Evolutionary conservation across 202 grass and related monocot genomes (phyloP).

Genomic region (Eragrostis tef): DNA sequence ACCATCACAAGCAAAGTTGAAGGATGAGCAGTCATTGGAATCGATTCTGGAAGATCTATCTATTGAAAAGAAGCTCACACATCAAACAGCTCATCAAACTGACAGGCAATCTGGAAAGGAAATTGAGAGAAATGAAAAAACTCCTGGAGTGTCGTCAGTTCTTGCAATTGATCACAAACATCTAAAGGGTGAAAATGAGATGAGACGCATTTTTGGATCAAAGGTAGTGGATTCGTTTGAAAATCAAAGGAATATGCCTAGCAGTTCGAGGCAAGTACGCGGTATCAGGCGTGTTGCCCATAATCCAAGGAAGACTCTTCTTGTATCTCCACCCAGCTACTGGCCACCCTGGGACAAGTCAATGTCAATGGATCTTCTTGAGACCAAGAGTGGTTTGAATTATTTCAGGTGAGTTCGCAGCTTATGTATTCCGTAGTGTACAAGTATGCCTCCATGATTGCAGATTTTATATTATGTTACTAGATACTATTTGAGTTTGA

Average conservation of each 20-base stretch:
- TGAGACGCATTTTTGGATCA: conserved; percentile 95
- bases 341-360: conserved; percentile 90
- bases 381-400: conserved; percentile 73
- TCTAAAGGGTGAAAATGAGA: conserved; percentile 94
- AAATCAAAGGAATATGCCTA: conserved; percentile 68
- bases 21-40: conserved; percentile 64
- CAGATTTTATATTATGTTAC: not conserved
- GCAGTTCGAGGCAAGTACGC: conserved; percentile 73
- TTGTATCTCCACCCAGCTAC: conserved; percentile 73
- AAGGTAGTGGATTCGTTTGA: conserved; percentile 96
- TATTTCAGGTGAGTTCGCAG: conserved; percentile 77
- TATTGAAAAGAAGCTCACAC: conserved; percentile 54
- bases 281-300: conserved; percentile 63
- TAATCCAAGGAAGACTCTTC: conserved; percentile 84
- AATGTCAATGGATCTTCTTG: conserved; percentile 82
- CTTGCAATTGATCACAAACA: conserved; percentile 77
- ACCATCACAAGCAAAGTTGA: conserved; percentile 36
- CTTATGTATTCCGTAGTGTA: not conserved
- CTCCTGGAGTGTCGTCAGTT: conserved; percentile 48
- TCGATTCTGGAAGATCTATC: conserved; percentile 85
- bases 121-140: conserved; percentile 40
- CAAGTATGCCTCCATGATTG: conserved; percentile 16
- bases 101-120: conserved; percentile 57
- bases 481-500: not conserved
- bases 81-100: conserved; percentile 49